Evolutionary conservation across 2,329 filamentous ascomycete genomes (phyloP).

Genomic region (Hyphodiscus sp.): DNA sequence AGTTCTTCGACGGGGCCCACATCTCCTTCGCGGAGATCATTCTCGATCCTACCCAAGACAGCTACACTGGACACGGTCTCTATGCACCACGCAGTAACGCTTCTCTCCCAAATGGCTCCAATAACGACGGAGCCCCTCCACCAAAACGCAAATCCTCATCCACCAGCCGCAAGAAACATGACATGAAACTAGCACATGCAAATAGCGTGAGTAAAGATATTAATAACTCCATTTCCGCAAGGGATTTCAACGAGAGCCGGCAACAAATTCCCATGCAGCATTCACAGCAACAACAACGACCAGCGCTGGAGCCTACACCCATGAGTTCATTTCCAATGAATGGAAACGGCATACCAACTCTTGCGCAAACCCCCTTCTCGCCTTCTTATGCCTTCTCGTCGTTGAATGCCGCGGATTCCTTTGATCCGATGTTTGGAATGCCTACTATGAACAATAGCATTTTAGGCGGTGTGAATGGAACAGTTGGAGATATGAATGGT

Average conservation of each 20-base stretch:
- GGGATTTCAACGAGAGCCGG: neutral
- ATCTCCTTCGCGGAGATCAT: conserved; percentile 63
- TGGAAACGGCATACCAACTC: conserved; percentile 9
- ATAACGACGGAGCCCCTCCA: neutral
- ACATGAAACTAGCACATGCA: conserved; percentile 26
- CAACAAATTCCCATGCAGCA: neutral
- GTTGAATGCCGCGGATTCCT: conserved; percentile 29
- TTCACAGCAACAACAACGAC: conserved; percentile 9
- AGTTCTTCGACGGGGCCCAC: conserved; percentile 66
- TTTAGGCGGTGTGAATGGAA: neutral
- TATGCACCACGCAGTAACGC: conserved; percentile 32
- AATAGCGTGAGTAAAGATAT: neutral
- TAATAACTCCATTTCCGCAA: neutral
- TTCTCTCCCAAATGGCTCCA: neutral
- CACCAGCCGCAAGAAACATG: conserved; percentile 27
- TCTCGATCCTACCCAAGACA: conserved; percentile 53
- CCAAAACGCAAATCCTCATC: conserved; percentile 12
- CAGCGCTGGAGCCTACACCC: conserved; percentile 12
- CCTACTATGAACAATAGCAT: conserved; percentile 40
- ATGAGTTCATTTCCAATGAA: conserved; percentile 9
- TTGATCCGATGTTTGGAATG: conserved; percentile 55
- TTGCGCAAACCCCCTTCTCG: conserved; percentile 28
- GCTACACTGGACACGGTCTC: conserved; percentile 43
- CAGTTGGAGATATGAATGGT: conserved; percentile 38
- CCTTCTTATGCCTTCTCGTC: conserved; percentile 27